Percentiles rank a stretch among this genome's conserved stretches.
Evolutionary conservation across 306 rosid genomes (phyloP).

Genomic region (Rubus parviflorus): DNA sequence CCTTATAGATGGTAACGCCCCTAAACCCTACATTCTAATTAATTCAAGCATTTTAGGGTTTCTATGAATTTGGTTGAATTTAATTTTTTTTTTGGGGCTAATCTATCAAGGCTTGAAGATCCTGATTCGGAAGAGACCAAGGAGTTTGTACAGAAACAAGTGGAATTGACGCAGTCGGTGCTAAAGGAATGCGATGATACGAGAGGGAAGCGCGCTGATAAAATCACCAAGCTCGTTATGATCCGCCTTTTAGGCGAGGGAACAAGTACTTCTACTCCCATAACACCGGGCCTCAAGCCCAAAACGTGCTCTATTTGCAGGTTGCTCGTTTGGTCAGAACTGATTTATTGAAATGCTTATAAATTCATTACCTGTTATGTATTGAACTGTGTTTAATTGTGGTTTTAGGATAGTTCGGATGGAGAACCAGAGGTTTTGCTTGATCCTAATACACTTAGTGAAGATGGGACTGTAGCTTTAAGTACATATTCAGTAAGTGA

Average conservation of each 20-base stretch:
- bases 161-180: conserved; percentile 62
- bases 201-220: conserved; percentile 51
- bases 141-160: conserved; percentile 73
- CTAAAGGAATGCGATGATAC: conserved; percentile 52
- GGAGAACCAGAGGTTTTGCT: conserved; percentile 68
- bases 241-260: conserved; percentile 56
- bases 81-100: neutral
- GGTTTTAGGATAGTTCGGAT: conserved; percentile 59
- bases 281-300: conserved; percentile 89
- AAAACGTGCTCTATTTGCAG: conserved; percentile 75
- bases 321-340: conserved; percentile 37
- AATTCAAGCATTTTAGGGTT: no score
- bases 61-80: neutral
- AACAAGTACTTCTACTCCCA: conserved; percentile 73
- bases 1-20: conserved; percentile 71
- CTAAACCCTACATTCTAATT: neutral
- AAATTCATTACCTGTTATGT: neutral
- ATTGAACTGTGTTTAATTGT: neutral
- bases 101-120: conserved; percentile 71
- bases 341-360: neutral
- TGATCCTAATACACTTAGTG: conserved; percentile 75
- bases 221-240: conserved; percentile 72
- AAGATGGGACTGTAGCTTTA: conserved; percentile 79
- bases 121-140: conserved; percentile 84
- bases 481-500: conserved; percentile 48